Conservation (phyloP, 352 stramenopile genomes). For the Pythium brassicae region DNA sequence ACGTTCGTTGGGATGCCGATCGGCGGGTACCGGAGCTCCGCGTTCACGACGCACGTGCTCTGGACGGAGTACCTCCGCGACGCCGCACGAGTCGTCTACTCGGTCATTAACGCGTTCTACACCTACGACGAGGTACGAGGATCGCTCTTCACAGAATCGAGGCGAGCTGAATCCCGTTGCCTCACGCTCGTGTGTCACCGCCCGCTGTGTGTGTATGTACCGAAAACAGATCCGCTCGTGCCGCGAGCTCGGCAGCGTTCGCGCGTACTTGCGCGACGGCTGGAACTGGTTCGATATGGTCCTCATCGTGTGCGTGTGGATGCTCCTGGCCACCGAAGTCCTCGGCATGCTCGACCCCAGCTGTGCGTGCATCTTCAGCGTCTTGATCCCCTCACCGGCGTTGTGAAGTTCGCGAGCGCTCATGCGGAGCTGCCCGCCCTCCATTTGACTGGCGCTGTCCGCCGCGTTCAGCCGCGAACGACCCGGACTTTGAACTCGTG, state of each 20-base stretch:
- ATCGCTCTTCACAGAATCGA: not conserved
- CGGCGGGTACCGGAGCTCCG: conserved; percentile 59
- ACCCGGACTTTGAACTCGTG: conserved; percentile 43
- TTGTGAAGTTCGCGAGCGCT: no score
- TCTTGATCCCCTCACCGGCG: not conserved
- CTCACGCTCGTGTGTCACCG: not conserved
- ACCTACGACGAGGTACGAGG: conserved; percentile 53
- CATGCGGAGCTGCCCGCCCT: no score
- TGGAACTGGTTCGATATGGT: conserved; percentile 81
- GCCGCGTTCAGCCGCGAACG: conserved; percentile 7
- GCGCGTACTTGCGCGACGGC: conserved; percentile 58
- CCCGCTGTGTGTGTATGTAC: no score
- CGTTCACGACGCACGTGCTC: conserved; percentile 35
- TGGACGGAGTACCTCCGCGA: conserved; percentile 61
- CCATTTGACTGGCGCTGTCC: no score
- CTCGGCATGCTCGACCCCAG: conserved; percentile 29
- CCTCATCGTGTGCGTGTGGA: conserved; percentile 68
- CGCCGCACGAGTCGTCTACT: conserved; percentile 46
- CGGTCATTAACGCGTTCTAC: conserved; percentile 63
- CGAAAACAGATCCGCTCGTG: conserved; percentile 31
- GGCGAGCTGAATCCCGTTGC: not conserved
- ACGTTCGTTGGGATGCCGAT: conserved; percentile 65
- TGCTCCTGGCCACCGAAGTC: conserved; percentile 51
- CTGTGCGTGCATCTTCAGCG: conserved; percentile 13
- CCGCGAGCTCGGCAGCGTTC: conserved; percentile 43